These are phyloP conservation scores for Heritiera littoralis DNA, from an alignment of 345 rosid genomes.

Conservation along the genomic window DNA sequence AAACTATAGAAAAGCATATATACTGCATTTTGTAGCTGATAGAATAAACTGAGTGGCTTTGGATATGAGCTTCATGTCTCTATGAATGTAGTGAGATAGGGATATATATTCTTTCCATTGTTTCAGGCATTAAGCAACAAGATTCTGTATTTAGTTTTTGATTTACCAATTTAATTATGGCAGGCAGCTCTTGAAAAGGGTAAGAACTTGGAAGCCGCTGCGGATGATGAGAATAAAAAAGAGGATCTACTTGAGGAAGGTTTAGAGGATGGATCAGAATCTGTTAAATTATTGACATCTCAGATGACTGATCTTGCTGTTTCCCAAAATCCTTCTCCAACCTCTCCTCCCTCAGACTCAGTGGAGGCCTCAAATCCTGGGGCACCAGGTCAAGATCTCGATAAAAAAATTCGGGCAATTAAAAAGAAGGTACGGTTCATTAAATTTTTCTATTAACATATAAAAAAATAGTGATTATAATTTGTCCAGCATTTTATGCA, in stretches of 20 bases:
- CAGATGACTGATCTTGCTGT: slow-evolving; percentile 62
- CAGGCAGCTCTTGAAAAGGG: slow-evolving; percentile 81
- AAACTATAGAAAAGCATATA: background rate
- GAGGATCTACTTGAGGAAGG: slow-evolving; percentile 41
- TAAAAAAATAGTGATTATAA: background rate
- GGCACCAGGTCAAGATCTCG: slow-evolving; percentile 56
- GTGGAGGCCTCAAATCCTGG: slow-evolving; percentile 39
- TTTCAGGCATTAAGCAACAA: background rate
- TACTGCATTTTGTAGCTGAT: background rate
- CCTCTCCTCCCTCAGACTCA: slow-evolving; percentile 36
- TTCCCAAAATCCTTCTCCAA: slow-evolving; percentile 46
- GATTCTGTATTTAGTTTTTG: background rate
- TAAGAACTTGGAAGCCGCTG: slow-evolving; percentile 44
- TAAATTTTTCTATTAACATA: slow-evolving; percentile 10
- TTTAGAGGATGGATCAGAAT: slow-evolving; percentile 37
- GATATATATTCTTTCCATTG: slow-evolving; percentile 1
- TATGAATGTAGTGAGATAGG: background rate
- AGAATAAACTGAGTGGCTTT: background rate
- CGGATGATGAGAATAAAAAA: slow-evolving; percentile 38
- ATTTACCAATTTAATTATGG: slow-evolving; percentile 13
- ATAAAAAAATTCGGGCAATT: slow-evolving; percentile 81
- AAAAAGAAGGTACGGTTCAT: slow-evolving; percentile 75
- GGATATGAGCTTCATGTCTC: background rate
- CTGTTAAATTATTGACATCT: slow-evolving; percentile 60
- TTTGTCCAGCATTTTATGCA: background rate